Evolutionary conservation across 257 asterid species (phyloP).

Genomic region (Jacaranda copaia): DNA sequence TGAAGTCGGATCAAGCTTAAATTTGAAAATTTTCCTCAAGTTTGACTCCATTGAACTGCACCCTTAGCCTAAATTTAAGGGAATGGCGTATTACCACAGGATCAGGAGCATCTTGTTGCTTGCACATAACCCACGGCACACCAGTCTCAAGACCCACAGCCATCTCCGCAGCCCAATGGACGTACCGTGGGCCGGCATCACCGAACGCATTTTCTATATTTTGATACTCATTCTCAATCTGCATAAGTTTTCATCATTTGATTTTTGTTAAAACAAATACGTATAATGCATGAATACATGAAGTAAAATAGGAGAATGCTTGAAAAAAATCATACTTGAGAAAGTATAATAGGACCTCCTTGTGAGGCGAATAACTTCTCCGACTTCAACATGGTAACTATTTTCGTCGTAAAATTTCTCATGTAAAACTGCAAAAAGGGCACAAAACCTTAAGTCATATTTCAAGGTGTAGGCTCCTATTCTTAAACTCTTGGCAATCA

Average conservation of each 20-base stretch:
- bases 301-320: too few species aligned
- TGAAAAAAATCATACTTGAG: slow-evolving; percentile 57
- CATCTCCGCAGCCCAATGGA: slow-evolving; percentile 89
- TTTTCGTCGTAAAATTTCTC: slow-evolving; percentile 73
- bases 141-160: slow-evolving; percentile 80
- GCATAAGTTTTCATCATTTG: slow-evolving; percentile 13
- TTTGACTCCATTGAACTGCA: too few species aligned
- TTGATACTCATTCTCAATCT: slow-evolving; percentile 94
- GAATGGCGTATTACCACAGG: slow-evolving; percentile 62
- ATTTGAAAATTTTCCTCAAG: too few species aligned
- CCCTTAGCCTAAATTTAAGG: neutral
- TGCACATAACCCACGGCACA: slow-evolving; percentile 97
- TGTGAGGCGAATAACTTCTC: slow-evolving; percentile 83
- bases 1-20: too few species aligned
- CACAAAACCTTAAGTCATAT: neutral
- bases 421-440: slow-evolving; percentile 55
- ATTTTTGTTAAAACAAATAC: neutral
- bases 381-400: slow-evolving; percentile 77
- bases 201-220: slow-evolving; percentile 60
- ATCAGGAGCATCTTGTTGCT: slow-evolving; percentile 92
- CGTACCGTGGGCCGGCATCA: slow-evolving; percentile 71
- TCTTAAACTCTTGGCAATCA: too few species aligned
- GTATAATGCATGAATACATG: neutral
- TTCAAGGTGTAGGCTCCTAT: too few species aligned
- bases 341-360: slow-evolving; percentile 90